These are phyloP conservation scores for Toxoplasma gondii DNA, from an alignment of 169 alveolate genomes.

Conservation along the genomic window DNA sequence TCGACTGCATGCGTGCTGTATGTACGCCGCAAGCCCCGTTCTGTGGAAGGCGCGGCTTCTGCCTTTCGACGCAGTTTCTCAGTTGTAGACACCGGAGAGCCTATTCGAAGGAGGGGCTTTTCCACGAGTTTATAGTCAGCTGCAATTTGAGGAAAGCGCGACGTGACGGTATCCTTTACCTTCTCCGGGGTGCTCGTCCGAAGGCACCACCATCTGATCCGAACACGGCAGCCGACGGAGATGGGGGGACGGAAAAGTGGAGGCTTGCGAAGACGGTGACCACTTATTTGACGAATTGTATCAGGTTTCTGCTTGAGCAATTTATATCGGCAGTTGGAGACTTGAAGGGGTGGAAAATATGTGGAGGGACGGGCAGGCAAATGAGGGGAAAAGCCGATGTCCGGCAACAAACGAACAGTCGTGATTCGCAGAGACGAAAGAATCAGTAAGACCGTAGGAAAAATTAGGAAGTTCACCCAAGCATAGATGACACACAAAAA, in stretches of 20 bases:
- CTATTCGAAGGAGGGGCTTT: background rate
- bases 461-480: background rate
- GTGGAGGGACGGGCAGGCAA: background rate
- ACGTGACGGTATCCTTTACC: background rate
- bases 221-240: background rate
- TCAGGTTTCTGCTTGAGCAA: too few relatives aligned
- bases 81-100: too few relatives aligned
- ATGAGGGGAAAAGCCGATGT: background rate
- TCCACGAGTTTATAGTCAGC: background rate
- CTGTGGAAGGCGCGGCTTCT: too few relatives aligned
- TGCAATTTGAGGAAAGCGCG: background rate
- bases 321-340: too few relatives aligned
- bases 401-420: background rate
- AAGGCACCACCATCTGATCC: background rate
- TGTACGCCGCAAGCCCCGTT: too few relatives aligned
- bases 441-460: background rate
- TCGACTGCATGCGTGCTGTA: too few relatives aligned
- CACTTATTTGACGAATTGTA: too few relatives aligned
- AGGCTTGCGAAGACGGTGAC: background rate
- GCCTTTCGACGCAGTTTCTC: too few relatives aligned
- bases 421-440: background rate
- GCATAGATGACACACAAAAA: background rate
- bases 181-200: background rate
- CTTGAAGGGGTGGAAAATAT: too few relatives aligned
- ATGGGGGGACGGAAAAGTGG: background rate